Evolutionary conservation across 1,139 yeast genomes (phyloP).

Genomic region (Pichia sp.): DNA sequence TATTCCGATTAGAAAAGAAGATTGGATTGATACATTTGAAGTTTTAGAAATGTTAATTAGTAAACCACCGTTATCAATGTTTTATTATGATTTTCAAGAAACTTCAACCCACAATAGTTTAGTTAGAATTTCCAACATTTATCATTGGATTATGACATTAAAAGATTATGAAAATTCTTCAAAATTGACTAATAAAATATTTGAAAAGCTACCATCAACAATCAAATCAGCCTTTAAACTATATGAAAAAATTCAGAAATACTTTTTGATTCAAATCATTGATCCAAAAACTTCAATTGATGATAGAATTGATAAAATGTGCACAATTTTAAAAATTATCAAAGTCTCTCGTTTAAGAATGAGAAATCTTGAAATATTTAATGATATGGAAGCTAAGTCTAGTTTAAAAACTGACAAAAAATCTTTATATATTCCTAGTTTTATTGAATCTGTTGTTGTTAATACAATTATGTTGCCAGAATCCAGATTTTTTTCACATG

Average conservation of each 20-base stretch:
- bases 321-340: conserved; percentile 57
- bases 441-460: conserved; percentile 73
- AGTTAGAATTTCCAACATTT: conserved; percentile 61
- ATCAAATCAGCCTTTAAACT: conserved; percentile 61
- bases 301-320: conserved; percentile 66
- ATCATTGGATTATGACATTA: conserved; percentile 59
- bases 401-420: conserved; percentile 15
- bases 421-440: conserved; percentile 68
- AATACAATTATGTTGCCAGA: conserved; percentile 79
- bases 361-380: conserved; percentile 53
- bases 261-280: conserved; percentile 58
- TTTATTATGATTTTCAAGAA: conserved; percentile 48
- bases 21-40: conserved; percentile 78
- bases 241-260: conserved; percentile 60
- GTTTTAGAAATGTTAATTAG: conserved; percentile 61
- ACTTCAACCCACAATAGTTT: conserved; percentile 45
- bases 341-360: conserved; percentile 65
- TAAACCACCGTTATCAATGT: conserved; percentile 47
- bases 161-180: conserved; percentile 31
- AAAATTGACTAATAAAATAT: conserved; percentile 31
- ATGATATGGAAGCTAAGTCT: conserved; percentile 21
- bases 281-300: conserved; percentile 50
- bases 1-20: conserved; percentile 54
- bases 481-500: conserved; percentile 56
- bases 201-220: conserved; percentile 62